Evolutionary conservation across 2,329 filamentous ascomycete genomes (phyloP).

Genomic region (Aspergillus melleus): DNA sequence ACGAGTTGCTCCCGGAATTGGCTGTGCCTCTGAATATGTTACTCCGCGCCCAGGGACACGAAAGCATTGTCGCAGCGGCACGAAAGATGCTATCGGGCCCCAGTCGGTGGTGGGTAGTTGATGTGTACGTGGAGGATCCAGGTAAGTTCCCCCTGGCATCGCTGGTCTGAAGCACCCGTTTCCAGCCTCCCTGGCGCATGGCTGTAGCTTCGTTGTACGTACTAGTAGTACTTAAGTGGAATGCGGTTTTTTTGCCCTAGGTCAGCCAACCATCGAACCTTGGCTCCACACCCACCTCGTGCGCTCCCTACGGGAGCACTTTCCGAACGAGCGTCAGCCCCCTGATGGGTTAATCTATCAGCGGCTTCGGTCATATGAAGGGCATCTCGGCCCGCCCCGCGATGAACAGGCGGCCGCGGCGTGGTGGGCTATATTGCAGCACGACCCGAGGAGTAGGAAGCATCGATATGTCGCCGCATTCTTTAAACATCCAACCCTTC

Average conservation of each 20-base stretch:
- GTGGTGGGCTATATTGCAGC: conserved; percentile 15
- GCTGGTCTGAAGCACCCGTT: not conserved
- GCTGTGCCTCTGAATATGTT: conserved; percentile 7
- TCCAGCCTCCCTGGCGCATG: not conserved
- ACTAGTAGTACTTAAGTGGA: not conserved
- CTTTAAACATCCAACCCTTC: conserved; percentile 2
- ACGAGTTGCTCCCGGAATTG: not conserved
- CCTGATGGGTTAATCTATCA: conserved; percentile 15
- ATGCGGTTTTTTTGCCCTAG: too few species aligned
- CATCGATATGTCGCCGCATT: conserved; percentile 10
- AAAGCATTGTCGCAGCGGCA: conserved; percentile 10
- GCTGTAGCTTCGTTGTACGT: not conserved
- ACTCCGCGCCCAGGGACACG: conserved; percentile 5
- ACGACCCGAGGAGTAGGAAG: conserved; percentile 9
- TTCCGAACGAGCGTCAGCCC: conserved; percentile 8
- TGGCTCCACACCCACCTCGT: conserved; percentile 3
- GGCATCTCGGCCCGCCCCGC: conserved; percentile 1
- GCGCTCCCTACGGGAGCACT: conserved; percentile 9
- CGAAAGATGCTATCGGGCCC: not conserved
- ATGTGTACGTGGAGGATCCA: conserved; percentile 12
- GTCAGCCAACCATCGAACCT: not conserved
- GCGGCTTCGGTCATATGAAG: conserved; percentile 11
- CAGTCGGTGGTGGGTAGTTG: conserved; percentile 15
- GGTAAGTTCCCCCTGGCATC: not conserved
- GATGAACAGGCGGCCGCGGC: conserved; percentile 8